phyloP scores from a whole-genome alignment of 2,329 filamentous ascomycete genomes.

The Alternaria ventricosa region DNA sequence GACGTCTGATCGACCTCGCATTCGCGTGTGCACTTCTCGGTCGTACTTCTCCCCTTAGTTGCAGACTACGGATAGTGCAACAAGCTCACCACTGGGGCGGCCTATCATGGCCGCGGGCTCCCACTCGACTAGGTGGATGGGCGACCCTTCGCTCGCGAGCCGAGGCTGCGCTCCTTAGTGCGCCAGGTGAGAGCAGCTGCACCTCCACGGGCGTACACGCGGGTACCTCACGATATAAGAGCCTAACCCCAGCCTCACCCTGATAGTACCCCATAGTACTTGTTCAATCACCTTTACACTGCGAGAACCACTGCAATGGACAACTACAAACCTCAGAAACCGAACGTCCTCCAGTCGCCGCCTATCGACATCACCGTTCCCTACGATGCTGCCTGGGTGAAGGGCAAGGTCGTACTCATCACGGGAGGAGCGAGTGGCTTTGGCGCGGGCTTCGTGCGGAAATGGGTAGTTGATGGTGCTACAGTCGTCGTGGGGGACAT shows the following conservation, averaged over 20 bases:
- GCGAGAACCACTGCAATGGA: constrained; percentile 22
- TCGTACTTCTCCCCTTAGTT: not conserved
- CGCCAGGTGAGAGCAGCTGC: not conserved
- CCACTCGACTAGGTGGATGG: not conserved
- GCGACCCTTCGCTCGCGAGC: not conserved
- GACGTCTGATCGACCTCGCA: not conserved
- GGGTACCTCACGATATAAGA: not conserved
- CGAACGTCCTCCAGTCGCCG: constrained; percentile 45
- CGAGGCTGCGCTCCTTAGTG: not conserved
- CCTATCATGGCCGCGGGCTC: not conserved
- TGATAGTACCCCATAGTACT: not conserved
- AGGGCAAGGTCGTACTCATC: constrained; percentile 47
- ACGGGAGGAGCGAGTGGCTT: constrained; percentile 51
- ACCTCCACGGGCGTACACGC: not conserved
- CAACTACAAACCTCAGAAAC: constrained; percentile 26
- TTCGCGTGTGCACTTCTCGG: not conserved
- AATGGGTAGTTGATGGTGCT: constrained; percentile 54
- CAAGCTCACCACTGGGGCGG: not conserved
- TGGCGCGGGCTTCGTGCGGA: constrained; percentile 47
- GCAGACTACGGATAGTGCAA: not conserved
- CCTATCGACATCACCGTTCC: constrained; percentile 46
- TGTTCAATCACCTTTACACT: not conserved
- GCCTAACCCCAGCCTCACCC: not conserved
- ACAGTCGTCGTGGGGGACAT: constrained; percentile 70
- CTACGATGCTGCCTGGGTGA: constrained; percentile 47